Evolutionary conservation across 2,329 filamentous ascomycete genomes (phyloP), one percentile per base, ranked within the genome.

Genomic region (Aspergillus neotritici): DNA sequence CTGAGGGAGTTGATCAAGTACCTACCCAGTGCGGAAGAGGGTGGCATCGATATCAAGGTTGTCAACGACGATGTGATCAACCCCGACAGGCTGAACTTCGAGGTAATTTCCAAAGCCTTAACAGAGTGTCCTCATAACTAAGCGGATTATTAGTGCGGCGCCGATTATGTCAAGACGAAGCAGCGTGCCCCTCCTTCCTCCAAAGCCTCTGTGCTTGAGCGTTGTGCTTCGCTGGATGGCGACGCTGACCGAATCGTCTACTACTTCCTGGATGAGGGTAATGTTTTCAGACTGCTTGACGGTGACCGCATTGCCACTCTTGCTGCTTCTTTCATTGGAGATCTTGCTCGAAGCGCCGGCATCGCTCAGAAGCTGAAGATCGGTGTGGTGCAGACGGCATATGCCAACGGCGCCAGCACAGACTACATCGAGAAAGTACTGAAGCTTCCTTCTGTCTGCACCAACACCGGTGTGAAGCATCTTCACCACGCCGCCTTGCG

Each of bases 161-260:
- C 93, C 61, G 93, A 98, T 69, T 97, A 82, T 57, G 93, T 98
- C 68, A 98, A 98, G 75, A 97, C 93, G 13, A 88, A 88, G 70
- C 93, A 98, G 73, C 82, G 89, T 51, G 86, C 88, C 47, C 93
- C 93, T 40, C 86, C 86, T 33, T 84, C 74, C 25, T 91, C 88
- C 41, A 88, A 90, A 64, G 86, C 86, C 34, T 77, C 80, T 28
- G 76, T 81, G 1, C 82, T 85, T 43, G 84, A 85, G 51, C 84
- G 93, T 46, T 91, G 83, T 75, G 91, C 87, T 67, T 96, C 91
- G 7, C 78, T 95, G 44, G 93, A 98, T 56, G 93, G 93, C 41
- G 93, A 98, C 62, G 93, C 93, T 12, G 93, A 98, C 65, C 86
- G 93, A 45, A 76, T 98, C 48, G 87, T 97, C 45, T 97, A 94